These are phyloP conservation scores for Cladobotryum protrusum DNA, from an alignment of 2,329 filamentous ascomycete genomes.

Conservation along the genomic window DNA sequence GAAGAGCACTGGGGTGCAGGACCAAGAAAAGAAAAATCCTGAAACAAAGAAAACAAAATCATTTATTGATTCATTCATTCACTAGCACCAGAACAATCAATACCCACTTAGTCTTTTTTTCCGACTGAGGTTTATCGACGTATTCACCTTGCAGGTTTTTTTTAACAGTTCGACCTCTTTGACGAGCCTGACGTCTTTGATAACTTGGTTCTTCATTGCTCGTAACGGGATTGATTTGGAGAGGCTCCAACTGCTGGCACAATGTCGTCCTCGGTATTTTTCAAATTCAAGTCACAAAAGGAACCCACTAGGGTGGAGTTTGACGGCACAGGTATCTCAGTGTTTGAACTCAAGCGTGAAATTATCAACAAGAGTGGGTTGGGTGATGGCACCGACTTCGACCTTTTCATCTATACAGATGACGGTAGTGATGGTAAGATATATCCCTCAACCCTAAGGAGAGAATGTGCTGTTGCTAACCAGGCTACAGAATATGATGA, in stretches of 20 bases:
- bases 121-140: slow-evolving; percentile 17
- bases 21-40: slow-evolving; percentile 23
- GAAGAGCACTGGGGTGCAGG: slow-evolving; percentile 33
- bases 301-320: slow-evolving; percentile 92
- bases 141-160: slow-evolving; percentile 10
- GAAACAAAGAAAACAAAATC: neutral
- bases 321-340: slow-evolving; percentile 94
- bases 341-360: slow-evolving; percentile 97
- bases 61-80: slow-evolving; percentile 2
- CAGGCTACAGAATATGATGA: slow-evolving; percentile 76
- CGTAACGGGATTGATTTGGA: slow-evolving; percentile 17
- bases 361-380: slow-evolving; percentile 93
- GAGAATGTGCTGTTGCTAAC: slow-evolving; percentile 21
- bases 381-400: slow-evolving; percentile 93
- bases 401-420: slow-evolving; percentile 88
- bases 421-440: slow-evolving; percentile 83
- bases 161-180: slow-evolving; percentile 4
- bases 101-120: slow-evolving; percentile 29
- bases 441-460: neutral
- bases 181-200: slow-evolving; percentile 10
- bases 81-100: slow-evolving; percentile 17
- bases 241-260: slow-evolving; percentile 29
- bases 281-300: slow-evolving; percentile 99
- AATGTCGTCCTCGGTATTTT: slow-evolving; percentile 97
- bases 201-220: slow-evolving; percentile 19